These are phyloP conservation scores for Ogataea ganodermae DNA, from an alignment of 805 yeast species.

Conservation along the genomic window DNA sequence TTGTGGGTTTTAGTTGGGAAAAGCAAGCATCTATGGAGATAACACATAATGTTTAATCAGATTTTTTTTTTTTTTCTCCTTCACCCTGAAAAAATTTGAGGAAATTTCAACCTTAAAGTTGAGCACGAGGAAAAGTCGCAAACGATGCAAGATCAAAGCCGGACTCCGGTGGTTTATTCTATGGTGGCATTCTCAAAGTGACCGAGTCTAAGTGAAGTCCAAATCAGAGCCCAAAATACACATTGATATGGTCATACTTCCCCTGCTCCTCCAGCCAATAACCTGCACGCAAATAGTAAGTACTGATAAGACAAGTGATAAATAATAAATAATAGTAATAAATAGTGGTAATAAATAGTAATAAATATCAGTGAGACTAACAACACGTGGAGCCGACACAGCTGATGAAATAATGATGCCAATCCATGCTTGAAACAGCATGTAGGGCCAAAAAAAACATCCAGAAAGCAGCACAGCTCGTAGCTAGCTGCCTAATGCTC, in stretches of 20 bases:
- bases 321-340: constrained; percentile 5
- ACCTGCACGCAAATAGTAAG: constrained; percentile 1
- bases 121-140: too few species aligned
- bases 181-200: too few species aligned
- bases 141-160: too few species aligned
- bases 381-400: not conserved
- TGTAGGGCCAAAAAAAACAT: too few species aligned
- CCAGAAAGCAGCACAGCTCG: not conserved
- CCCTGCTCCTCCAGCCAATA: not conserved
- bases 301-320: constrained; percentile 1
- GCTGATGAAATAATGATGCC: too few species aligned
- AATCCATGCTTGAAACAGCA: too few species aligned
- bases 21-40: too few species aligned
- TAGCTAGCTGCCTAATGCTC: constrained; percentile 24
- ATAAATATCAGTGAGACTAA: not conserved
- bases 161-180: too few species aligned
- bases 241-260: not conserved
- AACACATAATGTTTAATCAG: not conserved
- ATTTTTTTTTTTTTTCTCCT: not conserved
- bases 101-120: not conserved
- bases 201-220: too few species aligned
- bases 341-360: constrained; percentile 4
- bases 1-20: too few species aligned
- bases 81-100: not conserved
- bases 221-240: too few species aligned